Evolutionary conservation across 139 green algal species (phyloP), one percentile per base, ranked within the genome.

Genomic region (Tetraselmis striata): DNA sequence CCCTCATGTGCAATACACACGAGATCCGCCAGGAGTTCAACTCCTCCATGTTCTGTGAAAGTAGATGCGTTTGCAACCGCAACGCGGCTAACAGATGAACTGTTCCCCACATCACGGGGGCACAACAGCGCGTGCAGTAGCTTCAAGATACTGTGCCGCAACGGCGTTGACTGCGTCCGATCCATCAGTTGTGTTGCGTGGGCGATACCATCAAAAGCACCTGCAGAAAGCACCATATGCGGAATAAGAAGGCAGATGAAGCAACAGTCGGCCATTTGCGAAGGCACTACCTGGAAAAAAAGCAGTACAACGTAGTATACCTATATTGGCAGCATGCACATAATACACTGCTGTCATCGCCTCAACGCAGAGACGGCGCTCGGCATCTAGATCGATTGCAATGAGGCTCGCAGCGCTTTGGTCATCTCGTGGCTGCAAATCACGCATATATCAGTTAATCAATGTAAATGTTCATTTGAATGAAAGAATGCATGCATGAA

Each of bases 311-410:
- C n/a, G n/a, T n/a, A n/a, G n/a, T n/a, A n/a, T 18, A 67, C 45
- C 45, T 67, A 67, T 67, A 5, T 5, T 18, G 18, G 45, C 18
- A 67, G 45, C 87, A 85, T 96, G 89, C 11, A 75, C 79, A 25
- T 81, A 79, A 87, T 98, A 98, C 0, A 94, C 88, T 0, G 91
- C 90, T 0, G 94, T 88, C 94, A 98, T 97, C 22, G 95, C 95
- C 0, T 91, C 87, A 1, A 94, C 88, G 77, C 93, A 98, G 29
- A 98, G 86, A 87, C 95, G 84, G 26, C 90, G 82, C 18, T 90
- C 83, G 1, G 74, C 83, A 28, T 84, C 86, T 1, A 85, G 79
- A 31, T 93, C 83, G 24, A n/a, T n/a, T n/a, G n/a, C n/a, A n/a
- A n/a, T n/a, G n/a, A n/a, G n/a, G n/a, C n/a, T n/a, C n/a, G n/a